Conservation (phyloP, 228 moss, liverwort and hornwort species). For the Sphagnum fallax region DNA sequence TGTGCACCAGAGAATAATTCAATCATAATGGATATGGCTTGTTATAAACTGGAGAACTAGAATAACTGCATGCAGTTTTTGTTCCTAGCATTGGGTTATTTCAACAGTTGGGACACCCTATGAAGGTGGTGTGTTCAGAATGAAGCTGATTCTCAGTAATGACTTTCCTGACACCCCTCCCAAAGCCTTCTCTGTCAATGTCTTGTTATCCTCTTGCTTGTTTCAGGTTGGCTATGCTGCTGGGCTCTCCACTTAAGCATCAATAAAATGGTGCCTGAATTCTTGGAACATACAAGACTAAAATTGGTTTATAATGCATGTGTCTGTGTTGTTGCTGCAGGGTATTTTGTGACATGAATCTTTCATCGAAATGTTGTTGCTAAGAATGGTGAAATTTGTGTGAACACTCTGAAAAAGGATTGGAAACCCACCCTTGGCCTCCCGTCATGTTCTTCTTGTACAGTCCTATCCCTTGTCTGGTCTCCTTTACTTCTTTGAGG, state of each 20-base stretch:
- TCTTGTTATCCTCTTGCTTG: too few relatives aligned
- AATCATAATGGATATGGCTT: too few relatives aligned
- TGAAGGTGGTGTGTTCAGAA: constrained; percentile 97
- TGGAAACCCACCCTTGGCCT: constrained; percentile 99
- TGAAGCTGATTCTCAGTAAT: constrained; percentile 92
- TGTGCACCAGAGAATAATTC: too few relatives aligned
- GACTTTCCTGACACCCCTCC: constrained; percentile 98
- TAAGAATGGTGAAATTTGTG: constrained; percentile 96
- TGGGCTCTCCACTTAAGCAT: too few relatives aligned
- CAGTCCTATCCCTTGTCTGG: constrained; percentile 1
- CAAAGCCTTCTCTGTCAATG: constrained; percentile 19
- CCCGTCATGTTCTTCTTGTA: constrained; percentile 91
- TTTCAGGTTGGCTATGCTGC: too few relatives aligned
- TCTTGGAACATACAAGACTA: too few relatives aligned
- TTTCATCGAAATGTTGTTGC: constrained; percentile 96
- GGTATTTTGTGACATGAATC: constrained; percentile 93
- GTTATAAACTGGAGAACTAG: not conserved
- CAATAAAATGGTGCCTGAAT: too few relatives aligned
- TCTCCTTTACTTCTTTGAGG: not conserved
- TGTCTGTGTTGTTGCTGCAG: constrained; percentile 22
- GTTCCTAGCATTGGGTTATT: constrained; percentile 4
- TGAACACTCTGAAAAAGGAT: constrained; percentile 92
- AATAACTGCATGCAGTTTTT: not conserved
- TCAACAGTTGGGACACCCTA: constrained; percentile 92
- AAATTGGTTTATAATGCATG: not conserved